Conservation (phyloP, 257 asterid species). For the Euphrasia confusa region DNA sequence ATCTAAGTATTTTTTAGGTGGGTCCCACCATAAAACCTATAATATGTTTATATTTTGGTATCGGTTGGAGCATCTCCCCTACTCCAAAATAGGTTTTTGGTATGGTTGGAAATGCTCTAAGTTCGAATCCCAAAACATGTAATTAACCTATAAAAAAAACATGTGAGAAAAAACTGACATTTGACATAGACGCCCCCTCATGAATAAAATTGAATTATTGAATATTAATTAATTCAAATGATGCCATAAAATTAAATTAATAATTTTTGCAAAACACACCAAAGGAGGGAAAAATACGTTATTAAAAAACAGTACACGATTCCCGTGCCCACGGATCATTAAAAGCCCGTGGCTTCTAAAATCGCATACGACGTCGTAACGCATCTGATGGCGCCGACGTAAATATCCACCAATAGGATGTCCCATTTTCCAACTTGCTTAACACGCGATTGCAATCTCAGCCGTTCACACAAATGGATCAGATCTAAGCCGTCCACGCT, state of each 20-base stretch:
- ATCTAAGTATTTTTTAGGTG: too few species aligned
- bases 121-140: too few species aligned
- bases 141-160: too few species aligned
- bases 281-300: neutral
- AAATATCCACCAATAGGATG: constrained; percentile 11
- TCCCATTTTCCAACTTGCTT: neutral
- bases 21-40: too few species aligned
- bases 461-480: constrained; percentile 20
- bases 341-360: constrained; percentile 16
- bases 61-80: too few species aligned
- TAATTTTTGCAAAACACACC: neutral
- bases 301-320: constrained; percentile 5
- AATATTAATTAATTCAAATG: neutral
- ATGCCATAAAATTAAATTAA: neutral
- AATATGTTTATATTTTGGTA: too few species aligned
- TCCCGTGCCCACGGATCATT: constrained; percentile 18
- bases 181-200: too few species aligned
- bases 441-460: constrained; percentile 29
- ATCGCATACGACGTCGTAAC: constrained; percentile 10
- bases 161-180: too few species aligned
- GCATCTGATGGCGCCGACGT: constrained; percentile 15
- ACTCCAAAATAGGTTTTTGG: too few species aligned
- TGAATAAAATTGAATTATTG: too few species aligned
- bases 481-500: constrained; percentile 23
- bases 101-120: too few species aligned